Base-by-base conservation (phyloP, 768 basidiomycete species). In the Leccinellum luteum region DNA sequence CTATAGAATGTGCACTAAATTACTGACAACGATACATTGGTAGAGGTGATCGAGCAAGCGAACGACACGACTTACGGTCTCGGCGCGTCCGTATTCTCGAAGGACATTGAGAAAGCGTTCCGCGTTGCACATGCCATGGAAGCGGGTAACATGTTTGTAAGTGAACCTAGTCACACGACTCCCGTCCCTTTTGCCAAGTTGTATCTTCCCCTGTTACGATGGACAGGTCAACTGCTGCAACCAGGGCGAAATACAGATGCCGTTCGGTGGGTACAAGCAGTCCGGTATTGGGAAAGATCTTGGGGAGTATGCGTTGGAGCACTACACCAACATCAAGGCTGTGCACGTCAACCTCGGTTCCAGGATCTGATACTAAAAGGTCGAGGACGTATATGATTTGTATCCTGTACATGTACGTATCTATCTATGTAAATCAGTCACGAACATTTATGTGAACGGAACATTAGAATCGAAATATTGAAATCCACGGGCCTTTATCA, bases 101-200 rank as follows among this genome's bases (percentile, higher is more conserved):
- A 50, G 12, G 56, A 58, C 31, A 58, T 81, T 61, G 68, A 72
- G 38, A 68, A 73, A 48, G 81, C 76, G 15, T 68, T 81, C 50
- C 67, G 69, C 12, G 73, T 78, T 28, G 77, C 78, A 15, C 71
- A 75, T 51, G 67, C 69, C 44, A 64, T 83, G 13, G 75, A 81
- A 55, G 78, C 78, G 4, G 81, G 81, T 30, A 79, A 87, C 15
- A 83, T 81, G 13, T 92, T 86, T 85, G 80, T 85, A 54, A 12
- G 54, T 68, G 49, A 34, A 28, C 21, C 30, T 17, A 6, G 21
- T 17, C 30, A 9, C 14, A n/a, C 15, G 21, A 30, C 30, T 21
- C 27, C 41, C 12, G 41, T 43, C 10, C 19, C 19, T 38, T 50
- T 49, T 17, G 14, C 44, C 4, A 30, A 21, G 27, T 45, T 49